Percentiles rank a stretch among this genome's conserved stretches.
phyloP scores from a whole-genome alignment of 805 yeast species.

The Schwanniomyces pseudopolymorphus region DNA sequence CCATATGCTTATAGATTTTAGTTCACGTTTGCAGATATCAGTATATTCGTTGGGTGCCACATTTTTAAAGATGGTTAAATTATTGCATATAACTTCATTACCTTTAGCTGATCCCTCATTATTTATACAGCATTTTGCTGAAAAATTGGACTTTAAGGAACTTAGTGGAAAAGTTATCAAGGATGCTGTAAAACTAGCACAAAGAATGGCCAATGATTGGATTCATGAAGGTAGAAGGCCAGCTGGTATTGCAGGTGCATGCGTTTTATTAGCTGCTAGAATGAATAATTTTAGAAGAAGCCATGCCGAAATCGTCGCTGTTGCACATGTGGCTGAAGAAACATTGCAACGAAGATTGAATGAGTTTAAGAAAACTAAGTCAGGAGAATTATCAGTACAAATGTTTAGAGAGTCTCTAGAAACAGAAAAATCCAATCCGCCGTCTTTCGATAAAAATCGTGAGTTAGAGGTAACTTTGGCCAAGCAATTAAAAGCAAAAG shows the following conservation, averaged over 20 bases:
- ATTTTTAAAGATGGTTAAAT: constrained; percentile 87
- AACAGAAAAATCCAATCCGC: constrained; percentile 66
- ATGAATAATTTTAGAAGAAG: constrained; percentile 94
- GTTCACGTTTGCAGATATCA: constrained; percentile 83
- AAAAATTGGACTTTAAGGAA: constrained; percentile 77
- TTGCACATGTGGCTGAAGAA: constrained; percentile 92
- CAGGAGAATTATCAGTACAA: constrained; percentile 70
- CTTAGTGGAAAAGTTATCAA: constrained; percentile 70
- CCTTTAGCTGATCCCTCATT: constrained; percentile 94
- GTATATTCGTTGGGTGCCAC: constrained; percentile 97
- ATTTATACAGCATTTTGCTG: constrained; percentile 92
- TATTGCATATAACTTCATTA: constrained; percentile 68
- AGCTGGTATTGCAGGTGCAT: constrained; percentile 98
- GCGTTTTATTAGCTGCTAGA: constrained; percentile 87
- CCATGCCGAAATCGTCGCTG: constrained; percentile 90
- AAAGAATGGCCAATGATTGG: constrained; percentile 93
- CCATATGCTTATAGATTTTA: constrained; percentile 94
- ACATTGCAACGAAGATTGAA: constrained; percentile 87
- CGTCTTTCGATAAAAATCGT: constrained; percentile 71
- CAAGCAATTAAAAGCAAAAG: constrained; percentile 24
- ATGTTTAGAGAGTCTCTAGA: constrained; percentile 60
- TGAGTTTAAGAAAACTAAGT: constrained; percentile 78
- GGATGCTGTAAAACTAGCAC: constrained; percentile 86
- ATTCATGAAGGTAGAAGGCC: constrained; percentile 96
- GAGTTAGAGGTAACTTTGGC: constrained; percentile 44